A percentile compares a stretch with the other conserved stretches of the same genome.
Conservation (phyloP, 331 rosid species). For the Telfairia occidentalis region DNA sequence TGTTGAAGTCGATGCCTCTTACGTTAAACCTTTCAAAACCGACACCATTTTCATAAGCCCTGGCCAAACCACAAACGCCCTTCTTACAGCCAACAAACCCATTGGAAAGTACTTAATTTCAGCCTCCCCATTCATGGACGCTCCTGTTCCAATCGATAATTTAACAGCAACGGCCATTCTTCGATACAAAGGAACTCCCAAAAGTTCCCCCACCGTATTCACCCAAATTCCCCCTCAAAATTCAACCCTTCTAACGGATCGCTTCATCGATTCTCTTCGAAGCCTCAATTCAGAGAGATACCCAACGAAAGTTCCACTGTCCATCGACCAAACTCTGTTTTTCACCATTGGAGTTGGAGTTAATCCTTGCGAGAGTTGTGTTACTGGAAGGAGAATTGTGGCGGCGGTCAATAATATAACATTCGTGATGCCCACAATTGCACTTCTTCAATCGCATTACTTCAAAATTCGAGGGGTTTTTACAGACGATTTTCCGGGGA, state of each 20-base stretch:
- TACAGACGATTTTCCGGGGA: constrained; percentile 52
- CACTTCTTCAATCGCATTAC: constrained; percentile 72
- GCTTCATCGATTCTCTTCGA: constrained; percentile 37
- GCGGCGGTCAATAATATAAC: constrained; percentile 43
- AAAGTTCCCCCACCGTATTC: constrained; percentile 20
- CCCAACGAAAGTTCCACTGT: constrained; percentile 48
- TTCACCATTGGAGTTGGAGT: constrained; percentile 45
- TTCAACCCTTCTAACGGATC: constrained; percentile 35
- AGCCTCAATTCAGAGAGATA: constrained; percentile 53
- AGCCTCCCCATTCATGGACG: constrained; percentile 64
- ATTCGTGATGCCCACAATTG: constrained; percentile 38
- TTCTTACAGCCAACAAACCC: constrained; percentile 28
- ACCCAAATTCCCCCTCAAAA: constrained; percentile 49
- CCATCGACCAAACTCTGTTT: constrained; percentile 43
- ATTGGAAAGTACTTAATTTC: constrained; percentile 53
- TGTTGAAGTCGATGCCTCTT: constrained; percentile 66
- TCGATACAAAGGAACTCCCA: constrained; percentile 38
- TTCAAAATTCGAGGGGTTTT: constrained; percentile 40
- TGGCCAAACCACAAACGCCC: constrained; percentile 62
- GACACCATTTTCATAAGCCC: constrained; percentile 54
- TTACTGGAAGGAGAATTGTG: constrained; percentile 15
- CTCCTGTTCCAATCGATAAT: constrained; percentile 54
- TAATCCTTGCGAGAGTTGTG: constrained; percentile 38
- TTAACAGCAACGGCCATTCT: constrained; percentile 38
- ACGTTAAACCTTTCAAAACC: constrained; percentile 51